Conservation (phyloP, 208 protist species). For the Leishmania mexicana region DNA sequence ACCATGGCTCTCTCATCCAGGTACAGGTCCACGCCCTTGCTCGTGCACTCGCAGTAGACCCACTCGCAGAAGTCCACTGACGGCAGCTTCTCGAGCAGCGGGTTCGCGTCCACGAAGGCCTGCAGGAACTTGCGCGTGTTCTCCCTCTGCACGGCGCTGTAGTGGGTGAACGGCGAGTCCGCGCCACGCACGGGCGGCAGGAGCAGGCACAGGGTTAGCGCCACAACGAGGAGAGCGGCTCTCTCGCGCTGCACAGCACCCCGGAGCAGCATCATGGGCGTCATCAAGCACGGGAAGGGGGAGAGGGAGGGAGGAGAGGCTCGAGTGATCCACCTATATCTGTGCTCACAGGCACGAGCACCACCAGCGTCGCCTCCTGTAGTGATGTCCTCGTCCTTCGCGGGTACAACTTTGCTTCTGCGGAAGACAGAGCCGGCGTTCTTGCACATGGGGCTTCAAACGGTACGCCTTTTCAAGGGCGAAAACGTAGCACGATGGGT, state of each 20-base stretch:
- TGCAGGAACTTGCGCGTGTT: constrained; percentile 17
- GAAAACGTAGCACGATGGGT: not conserved
- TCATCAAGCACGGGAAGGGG: not conserved
- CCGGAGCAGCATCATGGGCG: not conserved
- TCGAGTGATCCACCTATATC: not conserved
- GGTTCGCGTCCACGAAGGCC: constrained; percentile 3
- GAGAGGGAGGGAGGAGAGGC: not conserved
- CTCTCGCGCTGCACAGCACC: not conserved
- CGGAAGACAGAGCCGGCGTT: not conserved
- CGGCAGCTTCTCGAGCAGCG: not conserved
- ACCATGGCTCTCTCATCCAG: constrained; percentile 4
- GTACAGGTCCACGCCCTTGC: constrained; percentile 4
- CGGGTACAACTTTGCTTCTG: not conserved
- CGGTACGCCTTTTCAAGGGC: not conserved
- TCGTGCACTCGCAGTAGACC: constrained; percentile 2
- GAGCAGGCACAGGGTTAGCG: not conserved
- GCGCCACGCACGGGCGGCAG: not conserved
- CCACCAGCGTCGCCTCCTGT: too few species aligned
- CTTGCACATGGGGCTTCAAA: not conserved
- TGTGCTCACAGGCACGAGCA: too few species aligned
- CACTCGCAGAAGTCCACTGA: constrained; percentile 23
- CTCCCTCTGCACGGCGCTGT: not conserved
- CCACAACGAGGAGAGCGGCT: not conserved
- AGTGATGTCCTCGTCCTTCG: not conserved
- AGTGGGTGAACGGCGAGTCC: constrained; percentile 1